Base-by-base conservation (phyloP, 257 asterid species). In the Linaria vulgaris region DNA sequence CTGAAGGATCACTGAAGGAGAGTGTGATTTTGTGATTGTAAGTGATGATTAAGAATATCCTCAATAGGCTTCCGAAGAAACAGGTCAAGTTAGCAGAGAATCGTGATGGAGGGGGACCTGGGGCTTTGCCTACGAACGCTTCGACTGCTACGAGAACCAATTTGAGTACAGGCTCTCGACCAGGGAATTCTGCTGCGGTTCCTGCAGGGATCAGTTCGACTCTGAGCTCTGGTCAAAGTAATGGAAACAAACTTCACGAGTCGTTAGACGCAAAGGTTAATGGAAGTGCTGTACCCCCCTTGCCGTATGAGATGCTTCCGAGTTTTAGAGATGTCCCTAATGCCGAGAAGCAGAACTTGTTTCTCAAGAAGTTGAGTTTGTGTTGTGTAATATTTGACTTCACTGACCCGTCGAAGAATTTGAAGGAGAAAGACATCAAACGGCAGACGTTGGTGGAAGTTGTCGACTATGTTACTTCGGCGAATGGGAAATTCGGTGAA, bases 41-140 rank as follows among this genome's bases (percentile, higher is more conserved):
- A 83, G 84, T 70, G 64, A 88, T 88, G 96, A 81, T 88, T 63
- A 88, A 85, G 68, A 88, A 85, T 57, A 81, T 88, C 64, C 84
- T 88, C 37, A 88, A 83, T 77, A 81, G 79, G 85, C 83, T 88
- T 64, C 96, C 96, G 1, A 74, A 86, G 75, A 88, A 88, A 74
- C 88, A 84, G 73, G 70, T 69, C 46, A 88, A 88, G 75, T 71
- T 80, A 57, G 79, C 70, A 8, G 96, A 88, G 49, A 76, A 66
- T 69, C 88, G 86, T n/a, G 91, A 88, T 74, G 94, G 89, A 59
- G 88, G 85, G 68, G 88, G 85, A 68, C 56, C 83, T 16, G 71
- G 85, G 44, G 51, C 69, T 47, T 41, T 72, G 27, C 53, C 90
- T 56, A 69, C 88, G 22, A 75, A 72, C 72, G 67, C 80, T 45